These are phyloP conservation scores for Firmiana major DNA, from an alignment of 345 rosid species.

Conservation along the genomic window DNA sequence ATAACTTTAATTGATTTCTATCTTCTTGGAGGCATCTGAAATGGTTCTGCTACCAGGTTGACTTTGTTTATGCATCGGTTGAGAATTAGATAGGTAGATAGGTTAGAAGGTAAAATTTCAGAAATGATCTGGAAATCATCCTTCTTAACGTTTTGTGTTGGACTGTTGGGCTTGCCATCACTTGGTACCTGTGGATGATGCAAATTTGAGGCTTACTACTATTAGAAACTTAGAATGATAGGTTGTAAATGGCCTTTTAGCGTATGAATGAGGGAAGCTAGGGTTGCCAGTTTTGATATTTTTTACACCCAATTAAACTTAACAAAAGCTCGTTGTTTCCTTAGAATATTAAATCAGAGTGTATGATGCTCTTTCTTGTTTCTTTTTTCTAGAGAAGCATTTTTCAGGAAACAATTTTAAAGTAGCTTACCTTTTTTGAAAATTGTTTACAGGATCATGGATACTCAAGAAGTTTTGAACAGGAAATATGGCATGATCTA, in stretches of 20 bases:
- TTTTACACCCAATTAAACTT: not conserved
- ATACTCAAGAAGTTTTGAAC: conserved; percentile 49
- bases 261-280: not conserved
- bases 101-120: conserved; percentile 1
- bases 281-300: not conserved
- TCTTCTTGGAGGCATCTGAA: not conserved
- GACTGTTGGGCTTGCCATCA: not conserved
- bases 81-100: not conserved
- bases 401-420: not conserved
- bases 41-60: not conserved
- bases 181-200: not conserved
- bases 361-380: not conserved
- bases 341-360: not conserved
- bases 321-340: not conserved
- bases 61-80: not conserved
- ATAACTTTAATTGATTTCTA: not conserved
- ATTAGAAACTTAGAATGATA: conserved; percentile 7
- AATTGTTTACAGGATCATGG: conserved; percentile 33
- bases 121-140: not conserved
- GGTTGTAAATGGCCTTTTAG: conserved; percentile 4
- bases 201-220: not conserved
- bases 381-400: not conserved
- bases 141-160: not conserved
- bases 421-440: not conserved
- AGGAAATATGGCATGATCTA: conserved; percentile 74